Base-by-base conservation (phyloP, 176 grass and related monocot species). In the Avena atlantica region DNA sequence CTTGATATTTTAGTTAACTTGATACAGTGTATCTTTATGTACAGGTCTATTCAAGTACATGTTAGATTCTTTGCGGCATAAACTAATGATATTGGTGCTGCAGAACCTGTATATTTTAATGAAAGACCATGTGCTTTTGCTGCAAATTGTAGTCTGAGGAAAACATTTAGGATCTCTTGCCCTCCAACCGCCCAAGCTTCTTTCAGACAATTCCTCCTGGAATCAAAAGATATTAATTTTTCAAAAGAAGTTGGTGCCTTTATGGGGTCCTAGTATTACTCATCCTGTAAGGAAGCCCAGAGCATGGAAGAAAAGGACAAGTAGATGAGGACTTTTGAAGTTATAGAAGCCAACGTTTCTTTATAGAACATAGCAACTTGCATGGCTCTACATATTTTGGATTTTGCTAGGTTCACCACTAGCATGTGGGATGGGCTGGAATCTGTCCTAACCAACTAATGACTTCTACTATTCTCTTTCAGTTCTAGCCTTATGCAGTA, bases 301-400 rank as follows among this genome's bases (percentile, higher is more conserved):
- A 89, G 79, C 64, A 77, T 80, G 79, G 69, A 84, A 77, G 79
- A 72, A 88, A 88, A 86, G 75, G 86, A 91, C 92, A 89, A 78
- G 70, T 86, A 89, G 83, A 75, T 82, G 76, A 86, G 3, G 86
- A 91, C 89, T 81, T 88, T 62, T 86, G 80, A 93, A 93, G 83
- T 86, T 88, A 81, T 89, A 86, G 72, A 80, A 53, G 86, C 84
- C 88, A 88, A 91, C 86, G 42, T 52, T 87, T 77, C 56, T 88
- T 91, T 81, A 91, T 83, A 77, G 86, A 91, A 89, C 75, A 17
- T 88, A 87, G 60, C 86, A 86, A 88, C 68, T 83, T 86, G 83
- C 64, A 67, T 36, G 64, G 29, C 91, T 83, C 51, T 63, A 86
- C 62, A 70, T 87, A 61, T 88, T 76, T 83, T 83, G 81, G 42